Evolutionary conservation across 148 eudicot species (phyloP), one percentile per base, ranked within the genome.

Genomic region (Suaeda aralocaspica): DNA sequence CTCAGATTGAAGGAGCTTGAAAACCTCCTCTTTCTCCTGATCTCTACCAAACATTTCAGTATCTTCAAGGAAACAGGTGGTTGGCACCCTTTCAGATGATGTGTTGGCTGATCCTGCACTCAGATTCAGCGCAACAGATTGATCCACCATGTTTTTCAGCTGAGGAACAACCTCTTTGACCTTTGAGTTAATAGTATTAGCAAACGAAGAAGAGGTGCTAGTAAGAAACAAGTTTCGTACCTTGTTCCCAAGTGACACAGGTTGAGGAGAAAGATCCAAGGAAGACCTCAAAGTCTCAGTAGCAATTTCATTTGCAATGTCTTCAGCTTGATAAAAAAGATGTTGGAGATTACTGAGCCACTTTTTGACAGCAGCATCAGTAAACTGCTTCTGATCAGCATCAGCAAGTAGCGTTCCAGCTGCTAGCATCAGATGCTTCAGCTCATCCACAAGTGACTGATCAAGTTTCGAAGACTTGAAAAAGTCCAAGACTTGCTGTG

Each of bases 331-430:
- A 13, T 60, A 52, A 13, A 64, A 34, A 26, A 57, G 34, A 26
- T 72, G 62, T 41, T 52, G 31, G 12, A 64, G 69, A 9, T 72
- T 63, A 29, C 28, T 36, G 25, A 72, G 63, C 75, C 75, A 64
- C 26, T 0, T 1, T 41, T 51, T 49, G 30, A 72, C 69, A 5
- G 29, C 21, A 1, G 16, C 12, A 13, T 63, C 18, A 41, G 39
- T 52, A 12, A 52, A 21, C 51, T 72, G 69, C 52, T 63, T 63
- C 39, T 72, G 36, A 33, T 72, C 75, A 14, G 75, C 75, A 72
- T 72, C 75, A 63, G 42, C 58, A 9, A 62, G 68, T 50, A 72
- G 48, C 19, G 34, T 39, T 25, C 36, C 39, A 2, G 34, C n/a
- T 9, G 30, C 68, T 31, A 22, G 18, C 75, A 72, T 62, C 48